Conservation (phyloP, 805 yeast genomes). For the Pichia pseudocactophila region DNA sequence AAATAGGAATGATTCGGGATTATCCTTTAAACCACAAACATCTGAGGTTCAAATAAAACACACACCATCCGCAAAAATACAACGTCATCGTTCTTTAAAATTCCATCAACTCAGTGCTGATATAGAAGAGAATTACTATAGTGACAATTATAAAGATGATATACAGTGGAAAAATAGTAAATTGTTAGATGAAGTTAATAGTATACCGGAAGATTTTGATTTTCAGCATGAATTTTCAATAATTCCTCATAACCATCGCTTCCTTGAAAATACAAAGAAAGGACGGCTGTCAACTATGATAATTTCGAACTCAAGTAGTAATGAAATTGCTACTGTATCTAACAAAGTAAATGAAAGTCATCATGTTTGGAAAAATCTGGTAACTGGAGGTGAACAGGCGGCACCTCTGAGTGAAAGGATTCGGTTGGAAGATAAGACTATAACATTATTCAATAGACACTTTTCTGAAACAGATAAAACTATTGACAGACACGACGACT, state of each 20-base stretch:
- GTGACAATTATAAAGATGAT: neutral
- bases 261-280: neutral
- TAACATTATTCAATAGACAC: slow-evolving; percentile 23
- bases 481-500: neutral
- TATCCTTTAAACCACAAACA: neutral
- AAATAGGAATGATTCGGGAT: slow-evolving; percentile 1
- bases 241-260: no score
- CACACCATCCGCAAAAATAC: neutral
- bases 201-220: slow-evolving; percentile 30
- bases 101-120: slow-evolving; percentile 11
- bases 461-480: slow-evolving; percentile 3
- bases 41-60: slow-evolving; percentile 1
- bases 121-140: slow-evolving; percentile 3
- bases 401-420: slow-evolving; percentile 8
- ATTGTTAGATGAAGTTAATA: slow-evolving; percentile 28
- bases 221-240: slow-evolving; percentile 14
- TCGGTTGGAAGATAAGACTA: slow-evolving; percentile 21
- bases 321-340: neutral
- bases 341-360: neutral
- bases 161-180: slow-evolving; percentile 4
- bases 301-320: neutral
- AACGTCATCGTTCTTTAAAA: slow-evolving; percentile 5
- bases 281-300: slow-evolving; percentile 2
- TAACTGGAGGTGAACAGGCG: neutral
- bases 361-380: slow-evolving; percentile 8